phyloP scores from a whole-genome alignment of 176 grass and related monocot genomes.

The Calamus simplicifolius region DNA sequence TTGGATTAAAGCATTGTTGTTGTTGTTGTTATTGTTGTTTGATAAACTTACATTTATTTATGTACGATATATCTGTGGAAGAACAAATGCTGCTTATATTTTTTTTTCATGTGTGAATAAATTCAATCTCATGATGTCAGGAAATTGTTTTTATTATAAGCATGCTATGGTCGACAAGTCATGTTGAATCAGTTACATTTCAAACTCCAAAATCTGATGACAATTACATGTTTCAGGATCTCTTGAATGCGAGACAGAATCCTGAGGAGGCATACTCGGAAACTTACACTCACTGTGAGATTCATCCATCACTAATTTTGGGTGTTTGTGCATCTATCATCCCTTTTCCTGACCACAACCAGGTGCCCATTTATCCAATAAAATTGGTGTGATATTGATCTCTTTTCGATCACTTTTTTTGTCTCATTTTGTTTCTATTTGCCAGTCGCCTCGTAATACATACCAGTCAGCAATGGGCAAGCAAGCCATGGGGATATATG shows the following conservation, averaged over 20 bases:
- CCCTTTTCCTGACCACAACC: slow-evolving; percentile 99
- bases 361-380: slow-evolving; percentile 40
- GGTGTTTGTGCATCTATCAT: slow-evolving; percentile 98
- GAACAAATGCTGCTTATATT: too few species aligned
- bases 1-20: too few species aligned
- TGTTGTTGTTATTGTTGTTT: too few species aligned
- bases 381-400: not conserved
- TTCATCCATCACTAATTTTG: slow-evolving; percentile 94
- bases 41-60: too few species aligned
- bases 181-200: too few species aligned
- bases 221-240: slow-evolving; percentile 58
- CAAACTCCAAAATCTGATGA: slow-evolving; percentile 5
- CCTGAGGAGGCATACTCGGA: slow-evolving; percentile 72
- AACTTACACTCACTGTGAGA: slow-evolving; percentile 94
- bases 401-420: slow-evolving; percentile 10
- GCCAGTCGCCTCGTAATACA: slow-evolving; percentile 98
- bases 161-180: too few species aligned
- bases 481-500: slow-evolving; percentile 99
- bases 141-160: too few species aligned
- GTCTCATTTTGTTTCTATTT: slow-evolving; percentile 8
- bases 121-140: too few species aligned
- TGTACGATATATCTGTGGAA: too few species aligned
- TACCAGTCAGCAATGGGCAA: slow-evolving; percentile 99
- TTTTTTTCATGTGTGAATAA: too few species aligned
- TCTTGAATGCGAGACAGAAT: slow-evolving; percentile 55